Base-by-base conservation (phyloP, 345 rosid species). In the Dipteronia sinensis region DNA sequence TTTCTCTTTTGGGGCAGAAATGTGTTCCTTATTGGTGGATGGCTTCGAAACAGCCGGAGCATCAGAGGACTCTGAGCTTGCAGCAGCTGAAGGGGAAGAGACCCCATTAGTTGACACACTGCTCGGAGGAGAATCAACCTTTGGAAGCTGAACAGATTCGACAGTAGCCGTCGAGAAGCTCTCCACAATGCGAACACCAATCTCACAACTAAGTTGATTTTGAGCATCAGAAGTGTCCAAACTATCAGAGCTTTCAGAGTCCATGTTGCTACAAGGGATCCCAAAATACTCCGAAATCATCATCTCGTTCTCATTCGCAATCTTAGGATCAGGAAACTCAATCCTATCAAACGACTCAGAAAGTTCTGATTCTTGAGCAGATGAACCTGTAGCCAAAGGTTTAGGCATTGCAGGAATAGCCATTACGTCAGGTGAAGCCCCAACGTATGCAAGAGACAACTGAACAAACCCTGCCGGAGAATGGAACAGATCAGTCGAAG, bases 251-350 rank as follows among this genome's bases (percentile, higher is more conserved):
- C 84, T 85, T 82, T 88, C 90, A 2, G 97, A 88, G 73, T 89
- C 97, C 67, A 86, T 42, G 77, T 78, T 77, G 70, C 88, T 73
- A 79, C 89, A 82, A n/a, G 95, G 68, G 69, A 94, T 87, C 80
- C 86, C 92, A 78, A 88, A 86, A 78, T 97, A 97, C 86, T 97
- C 99, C 0, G 99, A 93, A 75, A 97, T 90, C 99, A 97, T 97
- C 87, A 89, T 86, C 86, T 94, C 91, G 81, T 93, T 92, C 82
- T 97, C 99, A 58, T 94, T 94, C 25, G 76, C 96, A 65, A 97
- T 86, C 64, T 94, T 91, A 0, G 98, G 99, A 85, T 97, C 99
- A 8, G 98, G 99, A 76, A 97, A 97, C 91, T 97, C 99, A 16
- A 97, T 89, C 87, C 84, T 91, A 29, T 97, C 97, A 62, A 81